phyloP scores from a whole-genome alignment of 176 grass and related monocot species.

The Rhynchospora pubera region DNA sequence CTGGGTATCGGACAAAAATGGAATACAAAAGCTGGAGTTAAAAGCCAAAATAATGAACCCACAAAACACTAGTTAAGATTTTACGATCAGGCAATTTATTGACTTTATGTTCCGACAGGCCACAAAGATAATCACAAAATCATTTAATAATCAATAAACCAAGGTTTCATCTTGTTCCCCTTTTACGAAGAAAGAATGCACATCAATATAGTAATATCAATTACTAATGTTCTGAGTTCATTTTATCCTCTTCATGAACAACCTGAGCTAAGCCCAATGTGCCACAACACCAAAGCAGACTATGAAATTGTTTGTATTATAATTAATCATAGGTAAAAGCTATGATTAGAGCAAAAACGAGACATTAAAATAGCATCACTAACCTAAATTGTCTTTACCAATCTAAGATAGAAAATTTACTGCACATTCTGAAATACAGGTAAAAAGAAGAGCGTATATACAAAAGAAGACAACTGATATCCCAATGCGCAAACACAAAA shows the following conservation, averaged over 20 bases:
- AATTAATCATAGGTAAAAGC: neutral
- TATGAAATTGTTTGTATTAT: too few species aligned
- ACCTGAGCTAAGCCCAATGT: neutral
- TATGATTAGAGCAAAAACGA: neutral
- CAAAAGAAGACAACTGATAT: neutral
- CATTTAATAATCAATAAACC: neutral
- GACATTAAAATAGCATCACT: neutral
- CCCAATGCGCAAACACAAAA: neutral
- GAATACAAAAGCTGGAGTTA: neutral
- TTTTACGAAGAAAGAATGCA: neutral
- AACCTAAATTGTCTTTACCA: neutral
- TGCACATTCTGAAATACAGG: neutral
- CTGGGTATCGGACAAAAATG: neutral
- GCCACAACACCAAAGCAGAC: too few species aligned
- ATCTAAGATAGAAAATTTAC: neutral
- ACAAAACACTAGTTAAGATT: neutral
- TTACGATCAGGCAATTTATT: neutral
- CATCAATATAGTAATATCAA: neutral
- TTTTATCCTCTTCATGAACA: neutral
- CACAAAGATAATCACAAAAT: neutral
- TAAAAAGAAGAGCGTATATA: neutral
- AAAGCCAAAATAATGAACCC: neutral
- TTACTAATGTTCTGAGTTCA: neutral
- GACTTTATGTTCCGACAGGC: neutral
- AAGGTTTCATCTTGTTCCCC: neutral